Conservation (phyloP, 2,329 filamentous ascomycete species). For the Alternaria longipes region DNA sequence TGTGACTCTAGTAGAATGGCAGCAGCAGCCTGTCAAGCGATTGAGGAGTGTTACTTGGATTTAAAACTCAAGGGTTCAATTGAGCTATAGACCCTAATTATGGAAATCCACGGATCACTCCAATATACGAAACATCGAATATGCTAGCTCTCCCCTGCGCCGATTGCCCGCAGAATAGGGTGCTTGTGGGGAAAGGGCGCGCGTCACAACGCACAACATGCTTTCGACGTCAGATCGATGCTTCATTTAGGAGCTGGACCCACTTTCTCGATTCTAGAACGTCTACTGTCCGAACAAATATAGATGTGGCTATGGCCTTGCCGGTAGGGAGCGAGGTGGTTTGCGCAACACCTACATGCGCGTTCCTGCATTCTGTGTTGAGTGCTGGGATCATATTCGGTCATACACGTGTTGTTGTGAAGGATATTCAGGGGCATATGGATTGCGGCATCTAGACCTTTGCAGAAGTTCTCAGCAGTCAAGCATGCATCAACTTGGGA, state of each 20-base stretch:
- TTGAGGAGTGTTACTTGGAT: background rate
- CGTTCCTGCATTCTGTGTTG: background rate
- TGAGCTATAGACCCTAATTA: slow-evolving; percentile 2
- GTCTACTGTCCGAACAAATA: background rate
- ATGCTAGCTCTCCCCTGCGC: slow-evolving; percentile 3
- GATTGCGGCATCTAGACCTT: background rate
- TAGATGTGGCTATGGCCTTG: background rate
- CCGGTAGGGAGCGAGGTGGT: background rate
- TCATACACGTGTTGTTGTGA: background rate
- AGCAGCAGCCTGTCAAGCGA: background rate
- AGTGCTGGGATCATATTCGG: background rate
- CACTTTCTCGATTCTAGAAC: background rate
- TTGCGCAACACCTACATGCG: slow-evolving; percentile 4
- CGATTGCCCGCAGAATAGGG: slow-evolving; percentile 7
- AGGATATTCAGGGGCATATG: background rate
- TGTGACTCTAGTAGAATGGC: slow-evolving; percentile 1
- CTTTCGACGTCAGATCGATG: slow-evolving; percentile 9
- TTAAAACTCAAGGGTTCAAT: background rate
- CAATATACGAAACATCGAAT: background rate
- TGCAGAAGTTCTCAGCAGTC: too few relatives aligned
- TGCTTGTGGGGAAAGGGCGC: slow-evolving; percentile 18
- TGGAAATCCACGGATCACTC: slow-evolving; percentile 3
- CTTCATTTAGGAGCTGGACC: background rate
- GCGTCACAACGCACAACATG: slow-evolving; percentile 15
- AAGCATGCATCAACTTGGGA: too few relatives aligned